phyloP scores from a whole-genome alignment of 2,329 filamentous ascomycete species.

The Ophiostoma quercus region DNA sequence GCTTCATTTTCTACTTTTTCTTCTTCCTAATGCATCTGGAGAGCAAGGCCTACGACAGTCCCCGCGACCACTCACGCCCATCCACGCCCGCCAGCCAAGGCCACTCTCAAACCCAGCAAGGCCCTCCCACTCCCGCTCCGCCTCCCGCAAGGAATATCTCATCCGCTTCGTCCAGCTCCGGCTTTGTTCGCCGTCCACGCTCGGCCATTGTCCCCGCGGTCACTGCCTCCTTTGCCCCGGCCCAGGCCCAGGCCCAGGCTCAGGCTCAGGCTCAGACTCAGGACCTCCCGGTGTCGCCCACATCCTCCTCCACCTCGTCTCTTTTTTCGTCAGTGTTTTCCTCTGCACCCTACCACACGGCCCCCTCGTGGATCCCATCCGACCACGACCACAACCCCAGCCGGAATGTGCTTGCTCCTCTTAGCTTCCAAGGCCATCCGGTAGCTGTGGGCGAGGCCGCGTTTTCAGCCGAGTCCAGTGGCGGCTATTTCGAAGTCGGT shows the following conservation, averaged over 20 bases:
- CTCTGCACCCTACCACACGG: conserved; percentile 11
- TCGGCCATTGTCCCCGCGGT: conserved; percentile 10
- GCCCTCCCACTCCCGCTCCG: background rate
- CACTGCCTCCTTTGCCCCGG: background rate
- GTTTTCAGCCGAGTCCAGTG: conserved; percentile 9
- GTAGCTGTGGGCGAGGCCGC: conserved; percentile 15
- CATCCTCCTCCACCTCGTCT: conserved; percentile 18
- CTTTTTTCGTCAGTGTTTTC: conserved; percentile 22
- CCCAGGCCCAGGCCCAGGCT: background rate
- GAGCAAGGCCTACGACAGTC: conserved; percentile 14
- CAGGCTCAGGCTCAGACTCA: too few species aligned
- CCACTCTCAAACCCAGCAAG: background rate
- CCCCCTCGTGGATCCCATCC: conserved; percentile 17
- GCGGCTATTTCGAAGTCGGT: background rate
- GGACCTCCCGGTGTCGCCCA: conserved; percentile 17
- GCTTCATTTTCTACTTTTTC: background rate
- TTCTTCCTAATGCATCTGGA: conserved; percentile 22
- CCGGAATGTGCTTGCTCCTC: conserved; percentile 18
- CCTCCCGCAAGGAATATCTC: background rate
- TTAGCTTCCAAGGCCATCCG: background rate
- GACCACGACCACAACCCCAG: conserved; percentile 12
- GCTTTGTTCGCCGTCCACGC: conserved; percentile 1
- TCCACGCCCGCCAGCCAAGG: background rate
- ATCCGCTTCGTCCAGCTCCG: background rate
- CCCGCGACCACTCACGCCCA: background rate